Evolutionary conservation across 2,329 filamentous ascomycete species (phyloP).

Genomic region (Neopestalotiopsis clavispora): DNA sequence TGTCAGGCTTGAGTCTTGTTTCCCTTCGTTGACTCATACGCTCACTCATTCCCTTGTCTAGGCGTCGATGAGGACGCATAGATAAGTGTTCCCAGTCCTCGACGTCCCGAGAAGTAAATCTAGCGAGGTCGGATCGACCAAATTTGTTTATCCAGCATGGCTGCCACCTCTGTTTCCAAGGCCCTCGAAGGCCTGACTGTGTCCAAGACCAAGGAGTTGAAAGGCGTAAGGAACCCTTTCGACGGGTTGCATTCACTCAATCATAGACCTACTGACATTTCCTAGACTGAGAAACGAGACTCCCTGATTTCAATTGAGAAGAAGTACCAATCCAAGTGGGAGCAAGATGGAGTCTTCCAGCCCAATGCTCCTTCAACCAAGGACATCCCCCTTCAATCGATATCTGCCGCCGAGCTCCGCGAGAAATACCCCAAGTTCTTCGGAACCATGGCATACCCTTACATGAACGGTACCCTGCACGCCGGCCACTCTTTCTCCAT

Average conservation of each 20-base stretch:
- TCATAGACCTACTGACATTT: neutral
- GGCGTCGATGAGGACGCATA: constrained; percentile 4
- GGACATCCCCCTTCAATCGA: constrained; percentile 77
- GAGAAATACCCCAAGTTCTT: constrained; percentile 90
- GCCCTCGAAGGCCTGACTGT: constrained; percentile 17
- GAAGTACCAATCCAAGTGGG: constrained; percentile 89
- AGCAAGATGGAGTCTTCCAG: constrained; percentile 79
- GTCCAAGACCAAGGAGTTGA: constrained; percentile 18
- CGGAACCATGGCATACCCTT: constrained; percentile 59
- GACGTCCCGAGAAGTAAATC: neutral
- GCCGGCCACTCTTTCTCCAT: constrained; percentile 92
- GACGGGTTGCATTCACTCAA: neutral
- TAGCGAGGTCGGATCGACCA: neutral
- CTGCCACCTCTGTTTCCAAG: constrained; percentile 18
- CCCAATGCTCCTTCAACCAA: constrained; percentile 79
- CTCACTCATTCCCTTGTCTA: neutral
- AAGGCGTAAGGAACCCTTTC: constrained; percentile 7
- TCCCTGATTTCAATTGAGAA: constrained; percentile 83
- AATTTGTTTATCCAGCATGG: constrained; percentile 11
- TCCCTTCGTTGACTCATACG: constrained; percentile 4
- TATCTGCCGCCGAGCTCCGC: constrained; percentile 76
- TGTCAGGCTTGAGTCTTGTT: constrained; percentile 6
- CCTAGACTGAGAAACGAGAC: constrained; percentile 86
- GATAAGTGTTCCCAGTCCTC: neutral
- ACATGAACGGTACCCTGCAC: constrained; percentile 83